These are phyloP conservation scores for Kernera saxatilis DNA, from an alignment of 345 rosid genomes.

Conservation along the genomic window DNA sequence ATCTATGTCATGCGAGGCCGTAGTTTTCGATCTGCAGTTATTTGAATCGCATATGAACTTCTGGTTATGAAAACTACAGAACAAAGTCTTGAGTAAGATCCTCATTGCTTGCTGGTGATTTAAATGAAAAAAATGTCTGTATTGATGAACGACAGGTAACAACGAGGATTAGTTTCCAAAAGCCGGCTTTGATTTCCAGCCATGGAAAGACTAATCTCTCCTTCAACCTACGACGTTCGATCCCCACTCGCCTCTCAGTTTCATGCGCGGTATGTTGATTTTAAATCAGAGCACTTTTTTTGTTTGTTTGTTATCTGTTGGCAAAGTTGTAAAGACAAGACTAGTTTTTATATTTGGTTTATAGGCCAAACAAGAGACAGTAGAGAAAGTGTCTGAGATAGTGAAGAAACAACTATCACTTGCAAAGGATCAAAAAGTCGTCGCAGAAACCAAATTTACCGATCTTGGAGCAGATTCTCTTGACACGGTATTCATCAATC, in stretches of 20 bases:
- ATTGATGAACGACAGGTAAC: constrained; percentile 29
- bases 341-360: background rate
- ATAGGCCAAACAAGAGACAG: constrained; percentile 62
- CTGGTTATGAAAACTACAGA: constrained; percentile 3
- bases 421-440: constrained; percentile 28
- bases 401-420: constrained; percentile 67
- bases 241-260: constrained; percentile 42
- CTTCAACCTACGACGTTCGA: constrained; percentile 26
- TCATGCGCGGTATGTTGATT: constrained; percentile 51
- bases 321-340: background rate
- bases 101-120: background rate
- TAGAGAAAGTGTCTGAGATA: constrained; percentile 50
- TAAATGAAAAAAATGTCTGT: background rate
- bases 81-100: background rate
- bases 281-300: background rate
- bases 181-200: constrained; percentile 26
- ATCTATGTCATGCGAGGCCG: background rate
- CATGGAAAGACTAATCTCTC: constrained; percentile 36
- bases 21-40: constrained; percentile 1
- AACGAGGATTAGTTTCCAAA: constrained; percentile 31
- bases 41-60: background rate
- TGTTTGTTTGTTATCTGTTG: background rate
- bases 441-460: constrained; percentile 47
- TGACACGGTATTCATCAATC: constrained; percentile 43
- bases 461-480: constrained; percentile 81